Evolutionary conservation across 768 basidiomycete genomes (phyloP), one percentile per base, ranked within the genome.

Genomic region (Baorangia bicolor): DNA sequence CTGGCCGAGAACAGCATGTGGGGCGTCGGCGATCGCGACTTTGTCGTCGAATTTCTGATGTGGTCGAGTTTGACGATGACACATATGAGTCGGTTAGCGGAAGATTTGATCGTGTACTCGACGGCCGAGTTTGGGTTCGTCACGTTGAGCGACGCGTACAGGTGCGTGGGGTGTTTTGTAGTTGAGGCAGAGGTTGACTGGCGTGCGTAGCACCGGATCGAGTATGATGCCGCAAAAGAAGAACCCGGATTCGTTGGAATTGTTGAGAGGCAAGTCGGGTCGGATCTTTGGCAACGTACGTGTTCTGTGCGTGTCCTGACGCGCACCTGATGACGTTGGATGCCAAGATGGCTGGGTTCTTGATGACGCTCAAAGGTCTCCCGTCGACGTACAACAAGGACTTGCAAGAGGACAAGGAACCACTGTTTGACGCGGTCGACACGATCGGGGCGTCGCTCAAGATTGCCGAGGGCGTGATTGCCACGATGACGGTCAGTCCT

Each of bases 171-270:
- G 10, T 14, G 9, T 2, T 23, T 23, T 46, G 35, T 12, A 23
- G 31, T 14, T n/a, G 7, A 18, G 16, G 12, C n/a, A 25, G 3
- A 4, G n/a, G 5, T 45, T 47, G 55, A 54, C 45, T 18, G 20
- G 34, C n/a, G 8, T 2, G 25, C 38, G 10, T 61, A 98, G 94
- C 69, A 99, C 97, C 41, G 97, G 97, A 8, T 98, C 95, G 38
- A 98, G 95, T 62, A 98, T 99, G 69, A 99, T 99, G 97, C 97
- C 97, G 6, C 97, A 98, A 70, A 98, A 99, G 78, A 99, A 98
- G 76, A 98, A 98, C 68, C 92, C 95, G 0, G 97, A 98, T 71
- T 98, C 96, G 11, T 77, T 97, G 51, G 97, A 99, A 72, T 79
- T 99, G 21, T 78, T 99, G 55, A 86, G 97, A 54, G 97, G 97